phyloP scores from a whole-genome alignment of 495 filamentous ascomycete species.

The Xylaria sp. region DNA sequence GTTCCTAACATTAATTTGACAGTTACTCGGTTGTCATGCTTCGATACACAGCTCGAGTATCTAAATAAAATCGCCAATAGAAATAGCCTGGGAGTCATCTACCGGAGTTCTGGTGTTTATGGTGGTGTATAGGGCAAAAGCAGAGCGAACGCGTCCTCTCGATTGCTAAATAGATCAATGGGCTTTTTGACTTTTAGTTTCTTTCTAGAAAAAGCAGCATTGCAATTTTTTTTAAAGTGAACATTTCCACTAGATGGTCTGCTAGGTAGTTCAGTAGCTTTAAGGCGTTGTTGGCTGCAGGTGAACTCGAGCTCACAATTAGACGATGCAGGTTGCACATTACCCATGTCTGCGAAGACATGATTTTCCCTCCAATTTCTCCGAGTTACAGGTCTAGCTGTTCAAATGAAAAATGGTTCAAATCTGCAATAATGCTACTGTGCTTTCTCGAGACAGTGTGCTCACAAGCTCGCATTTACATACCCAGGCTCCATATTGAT shows the following conservation, averaged over 20 bases:
- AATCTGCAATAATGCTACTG: neutral
- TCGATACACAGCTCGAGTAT: slow-evolving; percentile 32
- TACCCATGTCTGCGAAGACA: slow-evolving; percentile 7
- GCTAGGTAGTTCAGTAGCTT: neutral
- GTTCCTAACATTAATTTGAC: slow-evolving; percentile 18
- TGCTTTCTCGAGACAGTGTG: neutral
- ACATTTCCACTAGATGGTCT: neutral
- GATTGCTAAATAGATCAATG: neutral
- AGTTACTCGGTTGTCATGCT: slow-evolving; percentile 64
- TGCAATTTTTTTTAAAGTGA: neutral
- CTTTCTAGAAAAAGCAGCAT: neutral
- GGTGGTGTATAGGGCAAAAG: neutral
- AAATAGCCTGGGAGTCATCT: slow-evolving; percentile 4
- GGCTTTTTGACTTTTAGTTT: neutral
- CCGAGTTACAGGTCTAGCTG: neutral
- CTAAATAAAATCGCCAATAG: slow-evolving; percentile 17
- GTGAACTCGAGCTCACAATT: neutral
- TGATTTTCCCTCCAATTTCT: neutral
- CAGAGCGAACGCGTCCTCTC: neutral
- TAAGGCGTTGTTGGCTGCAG: slow-evolving; percentile 1
- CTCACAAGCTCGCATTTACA: neutral
- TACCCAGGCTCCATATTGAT: neutral
- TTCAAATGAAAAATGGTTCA: neutral
- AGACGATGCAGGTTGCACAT: neutral
- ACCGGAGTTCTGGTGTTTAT: slow-evolving; percentile 20